Base-by-base conservation (phyloP, 163 green algal genomes). In the Scenedesmus sp. region DNA sequence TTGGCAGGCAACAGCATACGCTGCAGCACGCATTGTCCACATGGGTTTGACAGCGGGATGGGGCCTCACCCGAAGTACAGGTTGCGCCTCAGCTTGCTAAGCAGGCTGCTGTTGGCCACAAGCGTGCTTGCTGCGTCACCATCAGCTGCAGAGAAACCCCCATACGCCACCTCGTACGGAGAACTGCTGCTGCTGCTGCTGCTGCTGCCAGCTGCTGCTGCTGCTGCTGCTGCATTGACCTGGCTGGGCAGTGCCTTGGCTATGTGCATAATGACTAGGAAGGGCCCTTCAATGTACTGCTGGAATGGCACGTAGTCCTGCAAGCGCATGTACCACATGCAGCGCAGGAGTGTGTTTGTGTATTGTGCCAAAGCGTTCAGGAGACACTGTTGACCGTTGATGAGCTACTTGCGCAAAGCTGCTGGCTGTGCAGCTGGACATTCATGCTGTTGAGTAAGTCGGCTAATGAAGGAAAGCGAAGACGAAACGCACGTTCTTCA, bases 261-360 rank as follows among this genome's bases (percentile, higher is more conserved):
- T 1, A 73, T 76, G 85, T 90, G 85, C 70, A 90, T 33, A 15
- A 90, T 56, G 22, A 61, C 42, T 9, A 90, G 70, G 51, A 78
- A 76, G 24, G 70, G 70, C 1, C 70, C 78, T 44, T 90, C 85
- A 80, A 90, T 53, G 46, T 85, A 85, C 15, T 35, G 44, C 65
- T 84, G 70, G 37, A 90, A 90, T 3, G 85, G 85, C 44, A 90
- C 72, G 43, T 90, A 90, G n/a, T n/a, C n/a, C n/a, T n/a, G n/a
- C n/a, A n/a, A n/a, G n/a, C n/a, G n/a, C n/a, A n/a, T n/a, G n/a
- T n/a, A n/a, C n/a, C n/a, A n/a, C n/a, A n/a, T n/a, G n/a, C n/a
- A n/a, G n/a, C n/a, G n/a, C n/a, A n/a, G n/a, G n/a, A n/a, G n/a
- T n/a, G n/a, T n/a, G n/a, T n/a, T n/a, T n/a, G n/a, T n/a, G n/a